Conservation (phyloP, 208 protist species). For the Crithidia thermophila region DNA sequence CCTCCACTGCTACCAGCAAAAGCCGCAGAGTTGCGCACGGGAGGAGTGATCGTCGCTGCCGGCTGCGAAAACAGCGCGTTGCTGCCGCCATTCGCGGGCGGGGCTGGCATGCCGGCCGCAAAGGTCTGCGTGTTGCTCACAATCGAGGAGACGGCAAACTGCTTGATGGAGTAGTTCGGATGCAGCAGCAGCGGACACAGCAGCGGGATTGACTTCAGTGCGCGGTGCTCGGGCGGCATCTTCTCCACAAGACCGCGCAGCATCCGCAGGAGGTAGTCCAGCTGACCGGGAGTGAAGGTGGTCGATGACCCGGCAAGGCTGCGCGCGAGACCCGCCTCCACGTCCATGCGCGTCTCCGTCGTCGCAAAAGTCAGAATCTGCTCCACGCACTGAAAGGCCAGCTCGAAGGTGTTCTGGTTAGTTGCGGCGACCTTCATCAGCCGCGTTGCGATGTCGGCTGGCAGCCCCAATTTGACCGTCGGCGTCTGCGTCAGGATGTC, state of each 20-base stretch:
- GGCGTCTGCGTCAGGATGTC: conserved; percentile 24
- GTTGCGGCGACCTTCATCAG: conserved; percentile 28
- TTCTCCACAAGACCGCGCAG: conserved; percentile 32
- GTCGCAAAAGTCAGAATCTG: conserved; percentile 27
- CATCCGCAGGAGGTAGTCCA: conserved; percentile 29
- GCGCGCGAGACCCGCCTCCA: conserved; percentile 25
- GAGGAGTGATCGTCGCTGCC: not conserved
- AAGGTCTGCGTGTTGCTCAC: conserved; percentile 25
- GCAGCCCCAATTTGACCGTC: conserved; percentile 20
- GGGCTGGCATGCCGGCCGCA: not conserved
- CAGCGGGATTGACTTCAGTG: conserved; percentile 43
- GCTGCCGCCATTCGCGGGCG: not conserved
- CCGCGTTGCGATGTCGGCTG: conserved; percentile 23
- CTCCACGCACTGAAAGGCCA: conserved; percentile 46
- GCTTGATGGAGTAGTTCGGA: conserved; percentile 19
- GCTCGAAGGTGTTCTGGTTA: conserved; percentile 15
- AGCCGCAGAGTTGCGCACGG: not conserved
- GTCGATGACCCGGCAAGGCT: conserved; percentile 13
- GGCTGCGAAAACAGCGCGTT: not conserved
- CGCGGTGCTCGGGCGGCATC: conserved; percentile 46
- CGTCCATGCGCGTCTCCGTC: conserved; percentile 30
- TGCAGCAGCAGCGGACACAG: conserved; percentile 49
- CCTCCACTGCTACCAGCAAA: not conserved
- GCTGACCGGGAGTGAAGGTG: conserved; percentile 17
- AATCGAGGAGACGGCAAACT: conserved; percentile 34